phyloP scores from a whole-genome alignment of 306 rosid species.

The Cucumis melo region DNA sequence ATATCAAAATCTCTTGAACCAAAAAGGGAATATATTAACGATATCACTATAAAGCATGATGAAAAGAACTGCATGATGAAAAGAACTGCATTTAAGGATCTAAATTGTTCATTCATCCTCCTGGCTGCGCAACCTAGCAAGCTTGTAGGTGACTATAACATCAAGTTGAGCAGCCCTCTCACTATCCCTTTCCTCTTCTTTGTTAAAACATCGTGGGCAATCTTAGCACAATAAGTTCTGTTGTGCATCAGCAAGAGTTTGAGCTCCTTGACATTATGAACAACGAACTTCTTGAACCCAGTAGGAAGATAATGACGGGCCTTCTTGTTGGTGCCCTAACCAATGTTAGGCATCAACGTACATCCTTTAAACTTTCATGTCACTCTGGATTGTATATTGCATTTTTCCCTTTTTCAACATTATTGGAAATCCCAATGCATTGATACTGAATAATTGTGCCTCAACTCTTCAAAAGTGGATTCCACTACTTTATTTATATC shows the following conservation, averaged over 20 bases:
- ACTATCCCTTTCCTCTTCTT: constrained; percentile 39
- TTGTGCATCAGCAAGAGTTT: constrained; percentile 30
- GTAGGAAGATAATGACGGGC: constrained; percentile 42
- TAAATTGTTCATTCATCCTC: constrained; percentile 33
- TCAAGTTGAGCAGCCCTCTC: constrained; percentile 54
- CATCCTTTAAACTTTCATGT: constrained; percentile 47
- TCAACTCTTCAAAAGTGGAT: no score
- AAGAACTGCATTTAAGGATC: neutral
- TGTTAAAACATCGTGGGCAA: constrained; percentile 40
- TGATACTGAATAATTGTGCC: neutral
- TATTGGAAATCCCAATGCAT: neutral
- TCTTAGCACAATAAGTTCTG: constrained; percentile 50
- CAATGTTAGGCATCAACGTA: constrained; percentile 46
- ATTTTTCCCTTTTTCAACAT: neutral
- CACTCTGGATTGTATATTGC: constrained; percentile 13
- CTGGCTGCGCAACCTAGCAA: constrained; percentile 27
- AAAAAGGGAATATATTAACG: no score
- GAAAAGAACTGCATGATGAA: neutral
- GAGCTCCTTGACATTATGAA: constrained; percentile 38
- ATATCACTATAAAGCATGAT: neutral
- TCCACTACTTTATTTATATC: no score
- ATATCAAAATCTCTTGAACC: no score
- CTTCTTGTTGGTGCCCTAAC: constrained; percentile 34
- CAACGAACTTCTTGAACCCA: constrained; percentile 51
- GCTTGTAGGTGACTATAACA: constrained; percentile 43